Evolutionary conservation across 768 basidiomycete species (phyloP).

Genomic region (Amanita polypyramis): DNA sequence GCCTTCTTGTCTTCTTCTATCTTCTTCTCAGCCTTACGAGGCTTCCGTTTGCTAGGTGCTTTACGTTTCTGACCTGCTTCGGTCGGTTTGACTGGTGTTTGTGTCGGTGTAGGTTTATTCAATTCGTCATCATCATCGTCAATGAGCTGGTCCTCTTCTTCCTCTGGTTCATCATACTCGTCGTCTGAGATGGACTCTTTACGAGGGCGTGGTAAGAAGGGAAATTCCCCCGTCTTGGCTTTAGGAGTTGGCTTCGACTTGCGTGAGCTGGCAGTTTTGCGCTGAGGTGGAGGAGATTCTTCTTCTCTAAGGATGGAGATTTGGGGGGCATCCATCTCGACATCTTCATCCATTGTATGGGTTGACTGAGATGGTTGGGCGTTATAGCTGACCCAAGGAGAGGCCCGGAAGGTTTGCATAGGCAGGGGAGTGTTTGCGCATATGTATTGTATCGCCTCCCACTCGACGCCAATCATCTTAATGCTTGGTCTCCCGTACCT

Average conservation of each 20-base stretch:
- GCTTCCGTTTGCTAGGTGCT: constrained; percentile 36
- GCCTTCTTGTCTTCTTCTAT: constrained; percentile 36
- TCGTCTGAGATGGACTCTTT: constrained; percentile 30
- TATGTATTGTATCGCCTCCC: constrained; percentile 15
- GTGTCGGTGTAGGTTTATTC: constrained; percentile 21
- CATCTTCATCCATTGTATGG: constrained; percentile 32
- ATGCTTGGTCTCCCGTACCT: constrained; percentile 34
- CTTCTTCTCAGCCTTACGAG: constrained; percentile 43
- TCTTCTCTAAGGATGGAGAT: constrained; percentile 74
- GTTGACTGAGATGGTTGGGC: constrained; percentile 16
- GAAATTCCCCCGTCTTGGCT: constrained; percentile 3
- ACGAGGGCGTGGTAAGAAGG: constrained; percentile 12
- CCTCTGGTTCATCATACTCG: constrained; percentile 53
- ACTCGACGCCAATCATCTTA: constrained; percentile 53
- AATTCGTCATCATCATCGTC: constrained; percentile 33
- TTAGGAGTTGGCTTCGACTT: constrained; percentile 11
- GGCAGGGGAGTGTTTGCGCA: constrained; percentile 28
- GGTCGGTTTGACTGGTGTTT: constrained; percentile 17
- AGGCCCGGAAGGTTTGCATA: constrained; percentile 43
- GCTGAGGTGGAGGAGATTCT: constrained; percentile 51
- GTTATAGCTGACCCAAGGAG: constrained; percentile 53
- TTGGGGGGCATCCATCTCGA: constrained; percentile 71
- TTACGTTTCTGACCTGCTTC: constrained; percentile 39
- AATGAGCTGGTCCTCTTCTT: constrained; percentile 73
- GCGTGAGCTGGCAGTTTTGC: constrained; percentile 15